Conservation (phyloP, 768 basidiomycete genomes). For the Psilocybe sp. region DNA sequence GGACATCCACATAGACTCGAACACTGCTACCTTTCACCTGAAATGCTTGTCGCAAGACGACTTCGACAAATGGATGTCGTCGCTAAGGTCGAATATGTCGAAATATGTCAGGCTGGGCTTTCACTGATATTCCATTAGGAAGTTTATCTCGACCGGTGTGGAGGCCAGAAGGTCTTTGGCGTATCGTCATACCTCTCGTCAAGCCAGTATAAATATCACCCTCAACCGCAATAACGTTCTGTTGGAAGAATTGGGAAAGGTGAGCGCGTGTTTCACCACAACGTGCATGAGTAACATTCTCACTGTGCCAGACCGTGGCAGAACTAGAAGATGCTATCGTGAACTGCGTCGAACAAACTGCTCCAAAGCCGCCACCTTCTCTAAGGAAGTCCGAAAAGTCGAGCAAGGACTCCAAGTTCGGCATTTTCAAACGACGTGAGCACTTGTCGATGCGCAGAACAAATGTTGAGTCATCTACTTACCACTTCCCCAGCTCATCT, state of each 20-base stretch:
- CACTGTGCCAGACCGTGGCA: conserved; percentile 44
- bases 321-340: conserved; percentile 56
- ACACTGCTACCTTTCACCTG: conserved; percentile 76
- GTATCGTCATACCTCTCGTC: conserved; percentile 38
- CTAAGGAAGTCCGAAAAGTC: conserved; percentile 54
- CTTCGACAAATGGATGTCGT: conserved; percentile 71
- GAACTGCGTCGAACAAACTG: conserved; percentile 31
- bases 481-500: not conserved
- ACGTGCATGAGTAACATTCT: not conserved
- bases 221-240: conserved; percentile 48
- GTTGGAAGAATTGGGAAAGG: conserved; percentile 66
- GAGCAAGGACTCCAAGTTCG: conserved; percentile 47
- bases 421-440: conserved; percentile 62
- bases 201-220: conserved; percentile 35
- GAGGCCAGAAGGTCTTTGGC: conserved; percentile 42
- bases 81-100: conserved; percentile 54
- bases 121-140: conserved; percentile 39
- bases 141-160: conserved; percentile 53
- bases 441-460: not conserved
- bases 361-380: conserved; percentile 31
- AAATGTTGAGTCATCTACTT: not conserved
- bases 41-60: conserved; percentile 72
- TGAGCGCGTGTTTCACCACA: conserved; percentile 28
- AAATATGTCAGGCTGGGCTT: conserved; percentile 1
- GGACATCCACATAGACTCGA: conserved; percentile 80